Conservation (phyloP, 2,329 filamentous ascomycete genomes). For the Colletotrichum theobromicola region DNA sequence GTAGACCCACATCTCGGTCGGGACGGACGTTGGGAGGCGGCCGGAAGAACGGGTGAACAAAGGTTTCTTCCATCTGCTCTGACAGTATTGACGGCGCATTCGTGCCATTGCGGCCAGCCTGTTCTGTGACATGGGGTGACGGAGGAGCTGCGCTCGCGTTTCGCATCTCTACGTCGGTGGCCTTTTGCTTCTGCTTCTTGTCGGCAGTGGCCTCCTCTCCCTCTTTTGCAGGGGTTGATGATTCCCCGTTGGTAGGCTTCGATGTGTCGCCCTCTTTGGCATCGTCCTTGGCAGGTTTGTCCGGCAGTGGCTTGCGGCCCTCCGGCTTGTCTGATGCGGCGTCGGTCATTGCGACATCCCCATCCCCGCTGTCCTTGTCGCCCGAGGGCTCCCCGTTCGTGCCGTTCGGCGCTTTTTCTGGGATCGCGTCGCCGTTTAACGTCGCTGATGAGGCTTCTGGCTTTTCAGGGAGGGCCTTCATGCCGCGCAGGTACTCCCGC, state of each 20-base stretch:
- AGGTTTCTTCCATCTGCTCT: conserved; percentile 47
- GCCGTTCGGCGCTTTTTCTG: conserved; percentile 17
- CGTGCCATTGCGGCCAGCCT: not conserved
- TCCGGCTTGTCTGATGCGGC: conserved; percentile 2
- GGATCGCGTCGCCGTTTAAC: conserved; percentile 22
- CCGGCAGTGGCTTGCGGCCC: not conserved
- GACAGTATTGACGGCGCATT: conserved; percentile 14
- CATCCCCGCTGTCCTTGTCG: conserved; percentile 15
- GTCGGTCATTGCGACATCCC: conserved; percentile 27
- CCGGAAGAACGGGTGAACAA: conserved; percentile 77
- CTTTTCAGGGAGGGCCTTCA: conserved; percentile 9
- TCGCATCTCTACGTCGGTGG: conserved; percentile 6
- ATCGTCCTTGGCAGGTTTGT: conserved; percentile 4
- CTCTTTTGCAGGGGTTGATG: conserved; percentile 13
- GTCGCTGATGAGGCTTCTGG: conserved; percentile 2
- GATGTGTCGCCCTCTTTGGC: conserved; percentile 24
- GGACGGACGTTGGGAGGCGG: conserved; percentile 66
- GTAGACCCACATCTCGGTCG: conserved; percentile 75
- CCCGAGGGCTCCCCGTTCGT: conserved; percentile 26
- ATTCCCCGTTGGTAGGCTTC: not conserved
- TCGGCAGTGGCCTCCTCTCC: not conserved
- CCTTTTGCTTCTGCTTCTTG: conserved; percentile 18
- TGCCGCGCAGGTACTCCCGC: conserved; percentile 34
- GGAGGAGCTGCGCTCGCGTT: not conserved
- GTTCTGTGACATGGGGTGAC: not conserved